A percentile compares a stretch with the other conserved stretches of the same genome.
Conservation (phyloP, 2,329 filamentous ascomycete genomes). For the Fusarium sacchari region DNA sequence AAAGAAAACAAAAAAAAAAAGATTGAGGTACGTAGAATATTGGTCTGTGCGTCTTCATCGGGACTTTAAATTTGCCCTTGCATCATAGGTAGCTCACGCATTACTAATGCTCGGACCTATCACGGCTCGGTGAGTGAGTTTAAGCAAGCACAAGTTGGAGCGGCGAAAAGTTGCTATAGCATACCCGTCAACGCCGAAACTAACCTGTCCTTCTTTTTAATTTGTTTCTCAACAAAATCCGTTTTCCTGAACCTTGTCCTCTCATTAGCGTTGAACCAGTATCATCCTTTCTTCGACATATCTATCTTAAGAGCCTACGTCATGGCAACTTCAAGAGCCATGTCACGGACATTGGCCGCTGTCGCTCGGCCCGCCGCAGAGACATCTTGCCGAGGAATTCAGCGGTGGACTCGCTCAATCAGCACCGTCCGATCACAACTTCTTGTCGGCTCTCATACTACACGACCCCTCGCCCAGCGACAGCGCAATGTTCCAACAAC, state of each 20-base stretch:
- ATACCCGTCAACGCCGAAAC: slow-evolving; percentile 28
- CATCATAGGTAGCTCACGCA: slow-evolving; percentile 45
- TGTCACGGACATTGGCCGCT: slow-evolving; percentile 40
- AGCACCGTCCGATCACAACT: slow-evolving; percentile 40
- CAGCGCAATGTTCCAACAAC: slow-evolving; percentile 19
- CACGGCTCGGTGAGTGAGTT: slow-evolving; percentile 21
- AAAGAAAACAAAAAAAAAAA: slow-evolving; percentile 5
- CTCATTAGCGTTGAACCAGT: background rate
- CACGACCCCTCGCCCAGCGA: slow-evolving; percentile 36
- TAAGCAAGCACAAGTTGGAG: slow-evolving; percentile 26
- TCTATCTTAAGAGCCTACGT: background rate
- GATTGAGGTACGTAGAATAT: background rate
- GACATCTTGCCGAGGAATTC: slow-evolving; percentile 34
- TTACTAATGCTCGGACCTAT: slow-evolving; percentile 49
- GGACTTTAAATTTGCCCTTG: slow-evolving; percentile 31
- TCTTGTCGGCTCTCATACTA: slow-evolving; percentile 28
- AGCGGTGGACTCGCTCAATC: slow-evolving; percentile 44
- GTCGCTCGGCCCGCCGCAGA: slow-evolving; percentile 36
- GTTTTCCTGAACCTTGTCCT: background rate
- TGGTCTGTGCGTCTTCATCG: slow-evolving; percentile 17
- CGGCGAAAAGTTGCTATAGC: slow-evolving; percentile 44
- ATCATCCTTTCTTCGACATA: background rate
- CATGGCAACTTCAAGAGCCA: slow-evolving; percentile 42
- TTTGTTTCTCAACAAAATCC: background rate
- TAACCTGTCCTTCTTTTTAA: slow-evolving; percentile 1